Evolutionary conservation across 1,284 basidiomycete species (phyloP), one percentile per base, ranked within the genome.

Genomic region (Limonomyces culmigenus): DNA sequence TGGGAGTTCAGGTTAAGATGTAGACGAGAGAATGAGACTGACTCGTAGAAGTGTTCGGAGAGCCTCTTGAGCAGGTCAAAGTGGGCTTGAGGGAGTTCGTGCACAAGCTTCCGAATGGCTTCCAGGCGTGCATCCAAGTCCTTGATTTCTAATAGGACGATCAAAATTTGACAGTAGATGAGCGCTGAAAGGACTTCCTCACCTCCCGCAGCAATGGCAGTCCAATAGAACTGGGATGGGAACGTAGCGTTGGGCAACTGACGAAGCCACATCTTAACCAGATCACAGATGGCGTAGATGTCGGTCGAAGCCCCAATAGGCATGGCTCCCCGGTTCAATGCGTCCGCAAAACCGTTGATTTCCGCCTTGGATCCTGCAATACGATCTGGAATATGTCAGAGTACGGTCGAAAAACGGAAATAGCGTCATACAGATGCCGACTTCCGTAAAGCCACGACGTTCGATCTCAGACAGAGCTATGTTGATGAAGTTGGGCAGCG

Each of bases 191-290:
- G 8, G 14, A 21, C 13, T 16, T 17, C 59, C 74, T 45, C 48
- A 85, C 81, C 66, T 50, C 74, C 76, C 3, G 72, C 74, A 32
- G 69, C 64, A 44, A 88, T 73, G 30, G 81, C 64, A 4, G 68
- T 63, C 41, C 67, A 59, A 50, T 85, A 86, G 3, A 68, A 65
- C 8, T 63, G 51, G n/a, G 74, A 52, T 14, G 83, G 79, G 49
- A 88, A 78, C 19, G 86, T 55, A 11, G 80, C 71, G 42, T 81
- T 78, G 5, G 85, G 84, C 18, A 88, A 58, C 12, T 75, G 59
- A 32, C 85, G 70, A 59, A 87, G 77, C 78, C 79, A 88, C 0
- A 75, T 67, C 55, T 87, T 87, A 49, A 88, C 66, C 38, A 81
- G 56, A 47, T 85, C 84, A 43, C 81, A 74, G 18, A 88, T 67